These are phyloP conservation scores for Saccharomyces uvarum DNA, from an alignment of 1,139 yeast species.

Conservation along the genomic window DNA sequence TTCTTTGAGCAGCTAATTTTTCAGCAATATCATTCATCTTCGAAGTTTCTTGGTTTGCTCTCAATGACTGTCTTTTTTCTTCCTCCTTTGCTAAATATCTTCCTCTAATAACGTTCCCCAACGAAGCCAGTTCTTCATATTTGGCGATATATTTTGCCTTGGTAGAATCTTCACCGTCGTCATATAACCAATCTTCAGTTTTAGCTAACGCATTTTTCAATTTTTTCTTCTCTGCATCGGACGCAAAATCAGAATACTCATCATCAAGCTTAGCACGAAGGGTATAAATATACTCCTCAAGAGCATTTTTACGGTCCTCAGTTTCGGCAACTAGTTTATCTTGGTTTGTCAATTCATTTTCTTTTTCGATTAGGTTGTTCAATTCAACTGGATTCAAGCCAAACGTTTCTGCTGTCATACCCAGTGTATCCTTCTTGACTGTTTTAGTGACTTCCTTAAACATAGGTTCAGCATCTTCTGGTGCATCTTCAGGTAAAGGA, in stretches of 20 bases:
- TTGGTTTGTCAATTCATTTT: conserved; percentile 73
- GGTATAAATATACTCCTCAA: conserved; percentile 96
- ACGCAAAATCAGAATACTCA: conserved; percentile 79
- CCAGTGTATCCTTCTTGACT: conserved; percentile 82
- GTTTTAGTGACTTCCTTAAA: conserved; percentile 87
- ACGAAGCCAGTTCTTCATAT: conserved; percentile 91
- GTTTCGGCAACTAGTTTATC: conserved; percentile 98
- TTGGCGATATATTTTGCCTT: conserved; percentile 97
- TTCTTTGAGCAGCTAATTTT: conserved; percentile 79
- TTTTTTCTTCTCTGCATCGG: conserved; percentile 80
- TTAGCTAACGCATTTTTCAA: conserved; percentile 65
- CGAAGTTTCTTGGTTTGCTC: conserved; percentile 81
- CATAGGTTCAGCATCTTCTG: conserved; percentile 70
- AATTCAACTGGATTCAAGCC: conserved; percentile 56
- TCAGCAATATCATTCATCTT: conserved; percentile 85
- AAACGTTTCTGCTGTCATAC: conserved; percentile 50
- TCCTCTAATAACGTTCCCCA: conserved; percentile 92
- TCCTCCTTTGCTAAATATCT: conserved; percentile 91
- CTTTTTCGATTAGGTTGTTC: conserved; percentile 65
- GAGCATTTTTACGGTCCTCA: conserved; percentile 96
- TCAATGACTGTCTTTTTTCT: conserved; percentile 84
- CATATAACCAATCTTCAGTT: conserved; percentile 98
- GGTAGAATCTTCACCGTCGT: conserved; percentile 91
- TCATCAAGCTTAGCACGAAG: conserved; percentile 96
- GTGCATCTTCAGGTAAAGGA: conserved; percentile 47